Evolutionary conservation across 2,329 filamentous ascomycete species (phyloP).

Genomic region (Elsinoe fawcettii): DNA sequence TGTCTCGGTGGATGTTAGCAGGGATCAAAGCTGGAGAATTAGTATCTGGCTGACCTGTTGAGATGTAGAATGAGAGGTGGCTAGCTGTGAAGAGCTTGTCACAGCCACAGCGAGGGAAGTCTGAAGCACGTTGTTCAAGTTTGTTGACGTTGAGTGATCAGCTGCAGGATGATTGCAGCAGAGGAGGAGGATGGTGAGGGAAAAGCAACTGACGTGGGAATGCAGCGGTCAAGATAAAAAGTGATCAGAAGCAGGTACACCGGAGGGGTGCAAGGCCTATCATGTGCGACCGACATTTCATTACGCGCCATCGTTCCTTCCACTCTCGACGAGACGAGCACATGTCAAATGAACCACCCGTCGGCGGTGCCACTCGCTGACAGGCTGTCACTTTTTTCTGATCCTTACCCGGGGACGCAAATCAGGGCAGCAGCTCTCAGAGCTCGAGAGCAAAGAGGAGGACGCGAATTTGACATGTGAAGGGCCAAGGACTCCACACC

Average conservation of each 20-base stretch:
- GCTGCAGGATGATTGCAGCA: neutral
- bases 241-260: neutral
- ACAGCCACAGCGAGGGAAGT: neutral
- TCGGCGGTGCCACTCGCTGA: no score
- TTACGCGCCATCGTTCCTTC: conserved; percentile 8
- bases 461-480: conserved; percentile 10
- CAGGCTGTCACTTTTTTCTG: conserved; percentile 8
- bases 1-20: neutral
- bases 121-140: neutral
- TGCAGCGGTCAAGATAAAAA: conserved; percentile 11
- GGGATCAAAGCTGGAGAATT: neutral
- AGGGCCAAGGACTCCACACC: neutral
- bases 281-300: neutral
- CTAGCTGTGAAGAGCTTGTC: neutral
- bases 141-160: neutral
- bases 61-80: neutral
- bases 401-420: neutral
- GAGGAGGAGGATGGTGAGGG: neutral
- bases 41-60: neutral
- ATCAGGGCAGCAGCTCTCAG: neutral
- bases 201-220: conserved; percentile 15
- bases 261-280: neutral
- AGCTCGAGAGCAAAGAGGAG: no score
- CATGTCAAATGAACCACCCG: conserved; percentile 7
- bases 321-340: neutral